phyloP scores from a whole-genome alignment of 1,284 basidiomycete species.

The Neolentinus lepideus region DNA sequence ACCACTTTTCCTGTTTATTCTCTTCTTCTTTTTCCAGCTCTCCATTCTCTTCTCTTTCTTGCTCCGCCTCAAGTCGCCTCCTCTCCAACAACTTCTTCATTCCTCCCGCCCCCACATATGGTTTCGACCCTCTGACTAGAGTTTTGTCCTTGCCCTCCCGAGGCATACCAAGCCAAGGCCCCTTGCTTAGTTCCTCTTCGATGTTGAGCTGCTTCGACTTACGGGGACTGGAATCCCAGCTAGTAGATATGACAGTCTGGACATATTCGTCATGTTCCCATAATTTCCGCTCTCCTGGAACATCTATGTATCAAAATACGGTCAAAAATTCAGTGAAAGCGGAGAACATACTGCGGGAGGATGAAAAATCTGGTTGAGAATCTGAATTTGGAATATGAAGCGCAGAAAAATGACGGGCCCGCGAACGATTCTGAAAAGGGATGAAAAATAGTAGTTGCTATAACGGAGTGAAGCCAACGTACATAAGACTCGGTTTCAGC shows the following conservation, averaged over 20 bases:
- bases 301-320: background rate
- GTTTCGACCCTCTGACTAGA: constrained; percentile 32
- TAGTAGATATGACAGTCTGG: constrained; percentile 65
- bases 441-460: background rate
- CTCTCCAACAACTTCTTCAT: constrained; percentile 67
- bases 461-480: background rate
- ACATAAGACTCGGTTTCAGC: background rate
- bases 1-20: background rate
- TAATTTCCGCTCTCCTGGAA: constrained; percentile 34
- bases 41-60: constrained; percentile 25
- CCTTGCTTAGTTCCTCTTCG: constrained; percentile 27
- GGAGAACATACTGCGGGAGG: background rate
- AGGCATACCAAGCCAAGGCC: constrained; percentile 28
- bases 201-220: constrained; percentile 37
- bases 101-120: constrained; percentile 67
- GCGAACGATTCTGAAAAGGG: background rate
- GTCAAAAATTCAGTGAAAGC: background rate
- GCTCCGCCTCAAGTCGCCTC: constrained; percentile 30
- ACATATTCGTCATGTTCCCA: constrained; percentile 69
- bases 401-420: background rate
- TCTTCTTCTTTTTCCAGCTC: constrained; percentile 14
- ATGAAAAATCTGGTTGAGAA: background rate
- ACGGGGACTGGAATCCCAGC: constrained; percentile 58
- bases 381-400: background rate
- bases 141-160: constrained; percentile 13